Percentiles rank a stretch among this genome's conserved stretches.
phyloP scores from a whole-genome alignment of 495 filamentous ascomycete species.

The Penicillium pancosmium region DNA sequence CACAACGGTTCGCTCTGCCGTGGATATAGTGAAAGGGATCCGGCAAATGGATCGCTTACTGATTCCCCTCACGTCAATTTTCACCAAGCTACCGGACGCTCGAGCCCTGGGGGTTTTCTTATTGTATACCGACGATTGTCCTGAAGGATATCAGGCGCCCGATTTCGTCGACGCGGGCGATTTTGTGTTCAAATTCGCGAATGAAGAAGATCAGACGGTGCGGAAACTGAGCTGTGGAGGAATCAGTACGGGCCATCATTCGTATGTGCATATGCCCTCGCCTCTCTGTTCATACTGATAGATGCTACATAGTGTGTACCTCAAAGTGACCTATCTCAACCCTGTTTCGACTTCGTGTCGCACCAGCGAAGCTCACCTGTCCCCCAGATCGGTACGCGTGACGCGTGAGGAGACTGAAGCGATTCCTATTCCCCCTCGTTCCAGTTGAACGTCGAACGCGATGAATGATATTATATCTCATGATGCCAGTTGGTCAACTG shows the following conservation, averaged over 20 bases:
- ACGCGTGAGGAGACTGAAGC: not conserved
- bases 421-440: not conserved
- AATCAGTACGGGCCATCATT: slow-evolving; percentile 5
- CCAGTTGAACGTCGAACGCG: not conserved
- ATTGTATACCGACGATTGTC: not conserved
- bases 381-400: not conserved
- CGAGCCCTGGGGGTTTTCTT: slow-evolving; percentile 1
- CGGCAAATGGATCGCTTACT: not conserved
- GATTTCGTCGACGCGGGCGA: not conserved
- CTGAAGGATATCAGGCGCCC: not conserved
- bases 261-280: not conserved
- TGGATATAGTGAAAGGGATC: not conserved
- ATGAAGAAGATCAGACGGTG: not conserved
- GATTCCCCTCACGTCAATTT: not conserved
- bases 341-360: not conserved
- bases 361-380: not conserved
- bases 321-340: slow-evolving; percentile 6
- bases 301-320: not conserved
- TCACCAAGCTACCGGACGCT: not conserved
- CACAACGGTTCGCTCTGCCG: not conserved
- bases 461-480: not conserved
- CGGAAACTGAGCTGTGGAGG: not conserved
- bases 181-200: not conserved
- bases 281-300: not conserved
- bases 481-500: no score